Percentiles rank a stretch among this genome's conserved stretches.
These are phyloP conservation scores for Clarireedia homoeocarpa DNA, from an alignment of 2,329 filamentous ascomycete genomes.

Conservation along the genomic window DNA sequence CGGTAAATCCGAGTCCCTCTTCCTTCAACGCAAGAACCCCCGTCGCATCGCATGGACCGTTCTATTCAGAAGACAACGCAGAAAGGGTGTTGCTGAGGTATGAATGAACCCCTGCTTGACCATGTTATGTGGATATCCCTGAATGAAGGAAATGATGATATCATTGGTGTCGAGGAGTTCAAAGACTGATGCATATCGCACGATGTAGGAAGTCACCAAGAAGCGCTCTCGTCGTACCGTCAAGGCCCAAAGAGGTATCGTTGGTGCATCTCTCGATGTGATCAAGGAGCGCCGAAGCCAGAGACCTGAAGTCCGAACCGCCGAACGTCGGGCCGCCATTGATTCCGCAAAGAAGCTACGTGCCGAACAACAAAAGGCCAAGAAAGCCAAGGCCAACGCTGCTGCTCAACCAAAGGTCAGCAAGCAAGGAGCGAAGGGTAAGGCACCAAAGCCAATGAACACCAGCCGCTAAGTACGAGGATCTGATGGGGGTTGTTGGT, in stretches of 20 bases:
- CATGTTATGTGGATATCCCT: background rate
- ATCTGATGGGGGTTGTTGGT: background rate
- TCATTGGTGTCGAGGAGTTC: background rate
- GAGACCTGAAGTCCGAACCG: conserved; percentile 91
- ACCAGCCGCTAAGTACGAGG: conserved; percentile 67
- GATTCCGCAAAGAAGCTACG: conserved; percentile 98
- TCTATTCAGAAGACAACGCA: conserved; percentile 97
- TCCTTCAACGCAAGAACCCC: conserved; percentile 99
- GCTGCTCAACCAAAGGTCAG: conserved; percentile 60
- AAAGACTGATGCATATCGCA: conserved; percentile 3
- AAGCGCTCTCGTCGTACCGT: conserved; percentile 97
- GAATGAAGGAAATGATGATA: background rate
- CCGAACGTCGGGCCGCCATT: conserved; percentile 83
- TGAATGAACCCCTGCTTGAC: conserved; percentile 32
- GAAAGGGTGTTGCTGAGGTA: conserved; percentile 99
- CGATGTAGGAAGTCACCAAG: conserved; percentile 91
- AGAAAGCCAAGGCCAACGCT: conserved; percentile 92
- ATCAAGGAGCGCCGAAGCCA: conserved; percentile 97
- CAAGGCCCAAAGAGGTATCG: conserved; percentile 98
- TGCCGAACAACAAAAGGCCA: conserved; percentile 74
- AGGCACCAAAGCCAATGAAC: conserved; percentile 75
- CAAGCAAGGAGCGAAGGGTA: conserved; percentile 97
- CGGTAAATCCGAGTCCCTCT: conserved; percentile 98
- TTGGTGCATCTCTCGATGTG: conserved; percentile 97
- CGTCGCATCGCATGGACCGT: conserved; percentile 98